A percentile compares a stretch with the other conserved stretches of the same genome.
phyloP scores from a whole-genome alignment of 768 basidiomycete genomes.

The Tylopilus subfusipes region DNA sequence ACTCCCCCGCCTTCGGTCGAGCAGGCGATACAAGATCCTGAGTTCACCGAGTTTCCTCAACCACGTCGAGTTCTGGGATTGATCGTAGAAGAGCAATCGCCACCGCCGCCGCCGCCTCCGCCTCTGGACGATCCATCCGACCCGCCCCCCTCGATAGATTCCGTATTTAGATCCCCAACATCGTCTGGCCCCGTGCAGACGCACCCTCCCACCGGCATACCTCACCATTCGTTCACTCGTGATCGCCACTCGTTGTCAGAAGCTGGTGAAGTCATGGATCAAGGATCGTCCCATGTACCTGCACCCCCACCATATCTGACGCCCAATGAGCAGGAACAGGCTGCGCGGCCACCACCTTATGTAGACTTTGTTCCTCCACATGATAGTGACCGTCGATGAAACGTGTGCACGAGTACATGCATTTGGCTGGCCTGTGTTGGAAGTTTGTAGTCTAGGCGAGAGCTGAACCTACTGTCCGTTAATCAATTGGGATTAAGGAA shows the following conservation, averaged over 20 bases:
- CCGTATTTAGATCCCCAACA: slow-evolving; percentile 52
- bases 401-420: background rate
- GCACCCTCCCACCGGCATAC: slow-evolving; percentile 29
- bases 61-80: slow-evolving; percentile 58
- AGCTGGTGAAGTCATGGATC: slow-evolving; percentile 31
- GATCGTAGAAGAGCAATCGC: slow-evolving; percentile 53
- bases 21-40: slow-evolving; percentile 66
- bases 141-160: slow-evolving; percentile 86
- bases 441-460: background rate
- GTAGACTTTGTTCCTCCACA: slow-evolving; percentile 42
- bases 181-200: slow-evolving; percentile 18
- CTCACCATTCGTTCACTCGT: slow-evolving; percentile 28
- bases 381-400: slow-evolving; percentile 12
- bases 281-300: slow-evolving; percentile 44
- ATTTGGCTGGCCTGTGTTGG: background rate
- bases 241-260: slow-evolving; percentile 33
- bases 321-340: slow-evolving; percentile 48
- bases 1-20: slow-evolving; percentile 78
- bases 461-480: slow-evolving; percentile 10
- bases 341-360: slow-evolving; percentile 59
- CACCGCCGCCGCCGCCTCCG: slow-evolving; percentile 80
- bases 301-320: slow-evolving; percentile 81
- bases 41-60: slow-evolving; percentile 61
- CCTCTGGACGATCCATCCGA: slow-evolving; percentile 85
- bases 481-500: slow-evolving; percentile 23